phyloP scores from a whole-genome alignment of 345 rosid species.

The Populus davidiana region DNA sequence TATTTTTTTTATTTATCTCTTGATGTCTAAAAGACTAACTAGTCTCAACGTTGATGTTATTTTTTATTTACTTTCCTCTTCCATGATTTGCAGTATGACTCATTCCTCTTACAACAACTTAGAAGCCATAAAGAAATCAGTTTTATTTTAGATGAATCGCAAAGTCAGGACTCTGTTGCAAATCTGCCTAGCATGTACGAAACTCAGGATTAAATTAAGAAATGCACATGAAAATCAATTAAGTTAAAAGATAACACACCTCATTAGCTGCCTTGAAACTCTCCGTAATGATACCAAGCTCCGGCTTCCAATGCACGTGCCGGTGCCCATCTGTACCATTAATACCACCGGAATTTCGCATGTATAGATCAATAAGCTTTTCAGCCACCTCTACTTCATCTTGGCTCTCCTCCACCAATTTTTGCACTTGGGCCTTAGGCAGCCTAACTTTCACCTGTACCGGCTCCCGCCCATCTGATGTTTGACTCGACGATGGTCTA shows the following conservation, averaged over 20 bases:
- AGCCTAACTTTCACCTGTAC: conserved; percentile 58
- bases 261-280: background rate
- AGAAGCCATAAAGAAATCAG: background rate
- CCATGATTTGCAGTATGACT: background rate
- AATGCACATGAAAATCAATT: background rate
- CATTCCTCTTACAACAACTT: background rate
- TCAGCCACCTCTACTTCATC: conserved; percentile 56
- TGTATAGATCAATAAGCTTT: conserved; percentile 62
- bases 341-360: conserved; percentile 14
- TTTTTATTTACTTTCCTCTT: background rate
- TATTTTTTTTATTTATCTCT: no score
- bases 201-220: no score
- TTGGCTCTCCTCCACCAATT: conserved; percentile 53
- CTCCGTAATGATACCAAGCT: conserved; percentile 15
- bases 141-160: background rate
- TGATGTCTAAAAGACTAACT: no score
- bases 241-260: conserved; percentile 10
- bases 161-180: no score
- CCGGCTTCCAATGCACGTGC: conserved; percentile 19
- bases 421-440: conserved; percentile 68
- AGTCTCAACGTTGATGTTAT: no score
- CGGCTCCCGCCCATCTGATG: conserved; percentile 7
- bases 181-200: no score
- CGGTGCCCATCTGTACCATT: background rate
- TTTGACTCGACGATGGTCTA: conserved; percentile 18